These are phyloP conservation scores for Sideroxylon spinosum DNA, from an alignment of 179 eudicot genomes.

Conservation along the genomic window DNA sequence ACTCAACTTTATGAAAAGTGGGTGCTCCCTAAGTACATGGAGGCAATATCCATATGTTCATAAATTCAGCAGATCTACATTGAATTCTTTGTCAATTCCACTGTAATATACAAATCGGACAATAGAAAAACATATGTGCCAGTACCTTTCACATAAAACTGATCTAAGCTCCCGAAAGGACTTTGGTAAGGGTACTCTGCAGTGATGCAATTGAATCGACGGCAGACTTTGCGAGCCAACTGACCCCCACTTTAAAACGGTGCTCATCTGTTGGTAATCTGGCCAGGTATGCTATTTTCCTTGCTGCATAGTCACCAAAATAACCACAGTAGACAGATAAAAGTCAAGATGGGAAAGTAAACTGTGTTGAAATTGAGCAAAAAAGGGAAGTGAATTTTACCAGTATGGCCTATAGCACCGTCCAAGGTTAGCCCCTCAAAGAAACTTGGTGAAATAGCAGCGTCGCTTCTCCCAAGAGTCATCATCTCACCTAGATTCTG, in stretches of 20 bases:
- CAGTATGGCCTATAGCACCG: conserved; percentile 87
- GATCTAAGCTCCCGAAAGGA: conserved; percentile 44
- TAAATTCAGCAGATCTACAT: too few relatives aligned
- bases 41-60: too few relatives aligned
- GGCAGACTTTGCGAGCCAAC: conserved; percentile 89
- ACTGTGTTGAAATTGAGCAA: not conserved
- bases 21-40: too few relatives aligned
- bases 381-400: conserved; percentile 29
- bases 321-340: not conserved
- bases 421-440: conserved; percentile 81
- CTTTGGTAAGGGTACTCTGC: conserved; percentile 66
- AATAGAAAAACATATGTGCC: too few relatives aligned
- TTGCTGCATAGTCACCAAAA: conserved; percentile 42
- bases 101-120: too few relatives aligned
- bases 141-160: not conserved
- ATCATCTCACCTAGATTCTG: conserved; percentile 98
- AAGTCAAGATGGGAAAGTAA: not conserved
- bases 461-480: conserved; percentile 84
- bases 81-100: too few relatives aligned
- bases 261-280: conserved; percentile 93
- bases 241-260: conserved; percentile 83
- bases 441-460: conserved; percentile 86
- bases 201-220: conserved; percentile 65
- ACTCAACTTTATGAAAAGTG: too few relatives aligned
- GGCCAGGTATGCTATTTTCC: conserved; percentile 79